These are phyloP conservation scores for Bacterosira constricta DNA, from an alignment of 108 stramenopile species.

Conservation along the genomic window DNA sequence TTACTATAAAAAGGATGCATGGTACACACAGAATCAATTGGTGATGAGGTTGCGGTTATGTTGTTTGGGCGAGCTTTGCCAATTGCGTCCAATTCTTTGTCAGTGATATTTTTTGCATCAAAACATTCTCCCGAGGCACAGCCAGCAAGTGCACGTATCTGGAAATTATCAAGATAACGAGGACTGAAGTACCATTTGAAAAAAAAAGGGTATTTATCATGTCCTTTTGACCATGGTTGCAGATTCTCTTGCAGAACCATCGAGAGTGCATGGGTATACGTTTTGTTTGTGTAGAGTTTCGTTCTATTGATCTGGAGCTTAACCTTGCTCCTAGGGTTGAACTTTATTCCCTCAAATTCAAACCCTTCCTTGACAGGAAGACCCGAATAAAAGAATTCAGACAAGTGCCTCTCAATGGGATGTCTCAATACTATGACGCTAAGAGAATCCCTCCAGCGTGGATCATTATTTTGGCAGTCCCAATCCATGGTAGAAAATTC, in stretches of 20 bases:
- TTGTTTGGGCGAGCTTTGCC: too few relatives aligned
- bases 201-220: neutral
- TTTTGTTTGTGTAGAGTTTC: neutral
- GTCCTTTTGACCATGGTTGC: neutral
- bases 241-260: neutral
- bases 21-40: too few relatives aligned
- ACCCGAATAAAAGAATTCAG: neutral
- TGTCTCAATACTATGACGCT: neutral
- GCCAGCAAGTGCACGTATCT: neutral
- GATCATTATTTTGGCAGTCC: neutral
- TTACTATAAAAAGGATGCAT: too few relatives aligned
- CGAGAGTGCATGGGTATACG: neutral
- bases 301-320: neutral
- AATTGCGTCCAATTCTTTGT: too few relatives aligned
- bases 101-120: neutral
- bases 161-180: neutral
- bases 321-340: too few relatives aligned
- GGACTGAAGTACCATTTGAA: too few relatives aligned
- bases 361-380: too few relatives aligned
- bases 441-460: neutral
- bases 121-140: neutral
- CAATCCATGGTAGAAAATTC: neutral
- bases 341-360: too few relatives aligned
- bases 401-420: neutral
- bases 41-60: too few relatives aligned